Evolutionary conservation across 2,329 filamentous ascomycete genomes (phyloP), one percentile per base, ranked within the genome.

Genomic region (Immersiporthe knoxdaviesiana): DNA sequence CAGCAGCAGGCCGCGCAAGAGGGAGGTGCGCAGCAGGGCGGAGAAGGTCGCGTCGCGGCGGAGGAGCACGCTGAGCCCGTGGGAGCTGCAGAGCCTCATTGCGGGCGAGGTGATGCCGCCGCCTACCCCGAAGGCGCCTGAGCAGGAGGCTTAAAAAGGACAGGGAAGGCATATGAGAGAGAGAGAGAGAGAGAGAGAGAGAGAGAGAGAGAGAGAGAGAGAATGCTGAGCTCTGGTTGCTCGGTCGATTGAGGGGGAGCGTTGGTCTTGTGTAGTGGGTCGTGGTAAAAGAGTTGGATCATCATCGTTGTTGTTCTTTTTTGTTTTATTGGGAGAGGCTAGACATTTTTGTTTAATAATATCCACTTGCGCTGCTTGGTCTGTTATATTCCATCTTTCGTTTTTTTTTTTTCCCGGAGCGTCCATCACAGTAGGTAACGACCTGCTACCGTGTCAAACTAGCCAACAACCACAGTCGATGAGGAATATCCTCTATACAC

Each of bases 21-120:
- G 84, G 56, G 87, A 82, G 75, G 67, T 65, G 18, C 69, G 69
- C 30, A 82, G 79, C 77, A 85, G 81, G 76, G 83, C 78, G 74
- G 88, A 77, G 78, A 90, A 81, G 81, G 82, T 78, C 11, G 83
- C 88, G 2, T 90, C 85, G 70, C 83, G 91, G 76, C 84, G 92
- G 76, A 85, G 92, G 77, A 93, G 91, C 75, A 94, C 92, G 27
- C 81, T 95, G 41, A 93, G 87, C 74, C 89, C 91, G 3, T 91
- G 90, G 83, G 92, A 95, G 79, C 79, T 94, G 75, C 87, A 92
- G 79, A 88, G 85, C 59, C 77, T 92, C 76, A 90, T 90, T 65
- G 73, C 80, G 2, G 84, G 84, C 7, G 72, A 72, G 30, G 74
- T 74, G 3, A 72, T 71, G n/a, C 70, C 73, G 18, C 70, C 72